Evolutionary conservation across 768 basidiomycete genomes (phyloP), one percentile per base, ranked within the genome.

Genomic region (Boletellus ananiceps): DNA sequence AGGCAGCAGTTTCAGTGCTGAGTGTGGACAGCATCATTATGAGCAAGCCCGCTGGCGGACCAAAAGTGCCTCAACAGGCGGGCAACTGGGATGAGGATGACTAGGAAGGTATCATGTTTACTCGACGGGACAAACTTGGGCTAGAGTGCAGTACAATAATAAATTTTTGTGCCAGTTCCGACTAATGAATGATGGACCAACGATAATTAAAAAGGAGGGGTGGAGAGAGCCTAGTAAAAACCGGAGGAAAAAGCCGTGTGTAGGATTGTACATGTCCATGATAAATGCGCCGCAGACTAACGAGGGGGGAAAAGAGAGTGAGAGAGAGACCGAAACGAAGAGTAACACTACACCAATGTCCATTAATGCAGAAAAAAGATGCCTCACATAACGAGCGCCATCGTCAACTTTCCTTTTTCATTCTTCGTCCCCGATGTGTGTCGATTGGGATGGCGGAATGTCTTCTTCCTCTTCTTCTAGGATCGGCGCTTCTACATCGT

Each of bases 21-120:
- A 88, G 86, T 54, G 96, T 99, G 7, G 96, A 99, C 70, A 92
- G 89, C 62, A 97, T 98, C 66, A 96, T 97, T 73, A 93, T 94
- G 82, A 90, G 88, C 72, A 92, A 91, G 64, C 87, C 88, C n/a
- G 88, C 89, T 0, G 88, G 89, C 27, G 88, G 89, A 42, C 89
- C 88, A 41, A 92, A 90, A 65, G 74, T 92, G 42, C 89, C 89
- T 46, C 88, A 93, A 62, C 90, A 92, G 65, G 76, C 85, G 34
- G 83, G 88, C 6, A 88, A 89, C 64, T 92, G 89, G 89, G 90
- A 92, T 56, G 85, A 84, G 21, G 88, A 65, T 29, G 64, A 91
- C 65, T 72, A 69, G 58, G 49, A 25, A 37, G 19, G 46, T 41
- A 51, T 60, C 54, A 41, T 33, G 46, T 52, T 44, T 47, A 44